Conservation (phyloP, 257 asterid genomes). For the Echium plantagineum region DNA sequence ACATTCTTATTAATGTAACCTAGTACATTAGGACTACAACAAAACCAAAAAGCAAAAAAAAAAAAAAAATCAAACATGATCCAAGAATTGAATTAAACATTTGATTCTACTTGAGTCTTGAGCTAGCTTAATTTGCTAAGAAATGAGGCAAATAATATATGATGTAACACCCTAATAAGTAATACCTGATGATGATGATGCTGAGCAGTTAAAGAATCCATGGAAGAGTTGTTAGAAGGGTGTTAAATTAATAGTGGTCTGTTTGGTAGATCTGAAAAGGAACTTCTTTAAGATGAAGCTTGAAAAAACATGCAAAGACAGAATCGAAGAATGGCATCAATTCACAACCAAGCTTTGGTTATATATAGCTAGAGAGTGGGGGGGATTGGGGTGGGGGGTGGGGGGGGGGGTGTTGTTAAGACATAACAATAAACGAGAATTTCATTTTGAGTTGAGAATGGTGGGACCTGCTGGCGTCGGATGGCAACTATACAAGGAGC, state of each 20-base stretch:
- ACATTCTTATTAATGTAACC: no score
- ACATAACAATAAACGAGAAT: background rate
- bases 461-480: background rate
- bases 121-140: no score
- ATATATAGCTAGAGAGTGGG: conserved; percentile 3
- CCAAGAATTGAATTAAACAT: no score
- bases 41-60: no score
- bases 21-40: no score
- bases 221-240: conserved; percentile 15
- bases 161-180: no score
- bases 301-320: conserved; percentile 12
- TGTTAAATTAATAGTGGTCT: background rate
- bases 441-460: background rate
- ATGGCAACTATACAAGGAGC: background rate
- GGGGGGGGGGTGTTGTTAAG: no score
- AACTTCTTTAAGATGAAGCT: conserved; percentile 2
- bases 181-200: conserved; percentile 35
- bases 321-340: background rate
- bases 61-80: no score
- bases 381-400: background rate
- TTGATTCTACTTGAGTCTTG: no score
- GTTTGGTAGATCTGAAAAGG: background rate
- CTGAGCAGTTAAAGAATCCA: conserved; percentile 57
- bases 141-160: no score
- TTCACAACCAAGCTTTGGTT: conserved; percentile 7